Evolutionary conservation across 176 grass and related monocot genomes (phyloP).

Genomic region (Oropetium thomaeum): DNA sequence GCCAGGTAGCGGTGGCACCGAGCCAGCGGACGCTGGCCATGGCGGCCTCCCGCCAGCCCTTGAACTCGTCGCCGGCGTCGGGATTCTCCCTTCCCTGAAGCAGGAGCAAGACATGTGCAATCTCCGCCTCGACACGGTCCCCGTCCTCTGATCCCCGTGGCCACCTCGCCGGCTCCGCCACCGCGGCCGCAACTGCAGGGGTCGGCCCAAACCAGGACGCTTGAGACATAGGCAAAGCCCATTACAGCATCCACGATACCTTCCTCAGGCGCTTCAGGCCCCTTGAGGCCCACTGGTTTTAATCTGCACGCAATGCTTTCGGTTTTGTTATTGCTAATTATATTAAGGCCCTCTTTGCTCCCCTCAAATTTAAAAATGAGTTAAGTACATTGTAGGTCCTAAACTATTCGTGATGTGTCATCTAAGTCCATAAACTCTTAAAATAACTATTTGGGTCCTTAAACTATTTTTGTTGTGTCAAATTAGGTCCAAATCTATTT

Average conservation of each 20-base stretch:
- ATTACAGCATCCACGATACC: too few species aligned
- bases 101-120: conserved; percentile 43
- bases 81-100: conserved; percentile 35
- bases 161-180: conserved; percentile 30
- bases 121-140: conserved; percentile 45
- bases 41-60: conserved; percentile 42
- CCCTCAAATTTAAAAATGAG: too few species aligned
- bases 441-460: too few species aligned
- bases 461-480: too few species aligned
- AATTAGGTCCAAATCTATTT: too few species aligned
- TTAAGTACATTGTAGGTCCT: too few species aligned
- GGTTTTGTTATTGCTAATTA: too few species aligned
- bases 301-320: too few species aligned
- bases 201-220: not conserved
- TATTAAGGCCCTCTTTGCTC: too few species aligned
- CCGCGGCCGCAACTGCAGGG: not conserved
- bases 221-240: not conserved
- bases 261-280: not conserved
- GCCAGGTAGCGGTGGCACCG: conserved; percentile 40
- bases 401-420: too few species aligned
- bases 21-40: conserved; percentile 46
- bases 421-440: too few species aligned
- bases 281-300: not conserved
- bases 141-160: conserved; percentile 19
- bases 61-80: conserved; percentile 37